Evolutionary conservation across 164 flowering plant species (phyloP).

Genomic region (Umbellularia californica): DNA sequence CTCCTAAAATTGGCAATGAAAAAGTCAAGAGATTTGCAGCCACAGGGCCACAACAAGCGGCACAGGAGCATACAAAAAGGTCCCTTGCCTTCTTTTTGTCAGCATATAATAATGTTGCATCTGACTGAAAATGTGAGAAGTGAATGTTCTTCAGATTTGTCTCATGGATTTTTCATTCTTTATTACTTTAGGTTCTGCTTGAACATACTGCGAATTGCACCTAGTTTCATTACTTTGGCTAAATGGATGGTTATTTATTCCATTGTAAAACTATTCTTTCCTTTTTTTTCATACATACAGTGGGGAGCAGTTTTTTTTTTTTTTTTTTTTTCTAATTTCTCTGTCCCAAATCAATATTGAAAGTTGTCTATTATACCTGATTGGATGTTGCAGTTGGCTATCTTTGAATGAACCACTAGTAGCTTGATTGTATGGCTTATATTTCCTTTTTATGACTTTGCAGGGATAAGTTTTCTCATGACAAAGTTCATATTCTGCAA

Average conservation of each 20-base stretch:
- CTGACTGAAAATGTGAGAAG: too few relatives aligned
- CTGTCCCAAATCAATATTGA: not conserved
- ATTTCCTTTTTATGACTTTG: conserved; percentile 12
- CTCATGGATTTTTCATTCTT: not conserved
- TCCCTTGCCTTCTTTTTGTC: conserved; percentile 10
- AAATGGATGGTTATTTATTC: not conserved
- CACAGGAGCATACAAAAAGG: conserved; percentile 50
- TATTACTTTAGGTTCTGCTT: not conserved
- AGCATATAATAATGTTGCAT: not conserved
- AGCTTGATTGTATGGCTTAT: not conserved
- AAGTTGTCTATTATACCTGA: not conserved
- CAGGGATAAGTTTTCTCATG: conserved; percentile 60
- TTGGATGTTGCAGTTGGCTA: not conserved
- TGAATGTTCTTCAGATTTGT: too few relatives aligned
- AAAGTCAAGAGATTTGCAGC: conserved; percentile 35
- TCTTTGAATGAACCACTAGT: not conserved
- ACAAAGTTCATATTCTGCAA: conserved; percentile 39
- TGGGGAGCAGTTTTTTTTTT: not conserved
- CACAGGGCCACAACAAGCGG: conserved; percentile 30
- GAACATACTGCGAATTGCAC: not conserved
- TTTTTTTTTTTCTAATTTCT: too few relatives aligned
- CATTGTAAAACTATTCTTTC: not conserved
- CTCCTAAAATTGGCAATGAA: conserved; percentile 16
- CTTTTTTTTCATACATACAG: too few relatives aligned
- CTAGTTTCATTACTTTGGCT: not conserved